phyloP scores from a whole-genome alignment of 73 alveolate species.

The Tetrahymena malaccensis region DNA sequence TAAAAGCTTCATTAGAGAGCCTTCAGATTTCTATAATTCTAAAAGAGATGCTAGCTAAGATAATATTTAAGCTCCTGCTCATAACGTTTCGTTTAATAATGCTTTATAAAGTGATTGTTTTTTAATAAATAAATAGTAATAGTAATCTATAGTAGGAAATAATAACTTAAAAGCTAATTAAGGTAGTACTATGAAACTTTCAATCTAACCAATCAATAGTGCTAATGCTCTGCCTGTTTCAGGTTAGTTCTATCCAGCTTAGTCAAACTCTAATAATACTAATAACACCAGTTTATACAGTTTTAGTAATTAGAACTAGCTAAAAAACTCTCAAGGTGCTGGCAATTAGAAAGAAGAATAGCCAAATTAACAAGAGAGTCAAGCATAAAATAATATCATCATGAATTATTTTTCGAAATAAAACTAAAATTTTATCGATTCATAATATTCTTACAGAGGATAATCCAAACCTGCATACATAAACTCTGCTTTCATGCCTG shows the following conservation, averaged over 20 bases:
- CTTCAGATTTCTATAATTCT: not conserved
- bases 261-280: not conserved
- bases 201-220: not conserved
- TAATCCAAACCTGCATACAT: not conserved
- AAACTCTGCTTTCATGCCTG: not conserved
- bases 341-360: not conserved
- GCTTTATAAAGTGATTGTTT: not conserved
- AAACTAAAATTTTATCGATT: not conserved
- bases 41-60: not conserved
- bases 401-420: not conserved
- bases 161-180: too few relatives aligned
- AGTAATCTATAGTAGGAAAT: not conserved
- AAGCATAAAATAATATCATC: not conserved
- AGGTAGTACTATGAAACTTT: not conserved
- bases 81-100: not conserved
- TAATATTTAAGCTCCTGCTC: not conserved
- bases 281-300: not conserved
- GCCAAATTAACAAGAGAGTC: not conserved
- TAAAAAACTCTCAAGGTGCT: not conserved
- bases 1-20: not conserved
- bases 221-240: not conserved
- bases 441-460: not conserved
- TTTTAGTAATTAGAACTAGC: not conserved
- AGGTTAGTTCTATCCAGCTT: not conserved
- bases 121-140: not conserved